phyloP scores from a whole-genome alignment of 2,329 filamentous ascomycete species.

The Alternaria ethzedia region DNA sequence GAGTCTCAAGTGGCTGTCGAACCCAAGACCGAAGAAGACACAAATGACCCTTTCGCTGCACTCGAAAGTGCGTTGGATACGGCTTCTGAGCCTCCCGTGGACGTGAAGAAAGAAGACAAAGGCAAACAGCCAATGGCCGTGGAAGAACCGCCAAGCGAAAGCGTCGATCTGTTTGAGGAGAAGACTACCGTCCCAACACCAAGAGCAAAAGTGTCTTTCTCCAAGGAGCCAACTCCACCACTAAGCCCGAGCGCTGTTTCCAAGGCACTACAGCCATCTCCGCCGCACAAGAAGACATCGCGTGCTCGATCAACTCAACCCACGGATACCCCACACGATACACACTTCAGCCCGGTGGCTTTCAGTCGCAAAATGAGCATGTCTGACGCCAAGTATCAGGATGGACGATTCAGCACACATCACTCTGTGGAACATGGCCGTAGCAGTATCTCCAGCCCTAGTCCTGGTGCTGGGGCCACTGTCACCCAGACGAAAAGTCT shows the following conservation, averaged over 20 bases:
- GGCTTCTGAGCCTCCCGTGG: constrained; percentile 5
- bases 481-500: constrained; percentile 28
- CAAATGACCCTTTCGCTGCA: constrained; percentile 34
- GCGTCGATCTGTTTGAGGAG: not conserved
- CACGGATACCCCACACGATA: constrained; percentile 39
- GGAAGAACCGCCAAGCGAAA: not conserved
- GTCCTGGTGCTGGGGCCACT: not conserved
- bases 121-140: not conserved
- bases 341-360: constrained; percentile 58
- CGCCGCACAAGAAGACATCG: constrained; percentile 18
- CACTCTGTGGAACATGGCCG: not conserved
- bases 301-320: constrained; percentile 11
- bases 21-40: constrained; percentile 28
- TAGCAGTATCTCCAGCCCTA: constrained; percentile 10
- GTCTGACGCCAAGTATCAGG: constrained; percentile 62
- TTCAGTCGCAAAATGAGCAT: constrained; percentile 58
- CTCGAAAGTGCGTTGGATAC: constrained; percentile 37
- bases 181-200: not conserved
- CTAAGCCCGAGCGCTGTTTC: constrained; percentile 52
- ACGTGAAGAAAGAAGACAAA: constrained; percentile 4
- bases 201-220: not conserved
- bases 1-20: constrained; percentile 1
- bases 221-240: constrained; percentile 42
- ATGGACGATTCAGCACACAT: constrained; percentile 52
- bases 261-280: constrained; percentile 56